Percentiles rank a stretch among this genome's conserved stretches.
Evolutionary conservation across 768 basidiomycete species (phyloP).

Genomic region (Tricholoma flavovirens): DNA sequence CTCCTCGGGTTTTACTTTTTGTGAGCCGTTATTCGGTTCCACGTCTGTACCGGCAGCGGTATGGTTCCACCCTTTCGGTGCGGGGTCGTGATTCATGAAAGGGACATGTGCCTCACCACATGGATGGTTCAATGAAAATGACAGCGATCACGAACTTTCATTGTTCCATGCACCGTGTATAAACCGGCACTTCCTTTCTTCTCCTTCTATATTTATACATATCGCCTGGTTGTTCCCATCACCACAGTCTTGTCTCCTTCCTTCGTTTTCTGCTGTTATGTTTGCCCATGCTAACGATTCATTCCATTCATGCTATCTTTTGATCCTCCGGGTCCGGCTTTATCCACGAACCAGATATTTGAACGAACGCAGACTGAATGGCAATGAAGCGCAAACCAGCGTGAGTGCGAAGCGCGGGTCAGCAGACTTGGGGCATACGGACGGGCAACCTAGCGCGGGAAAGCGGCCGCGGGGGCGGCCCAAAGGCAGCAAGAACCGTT

Average conservation of each 20-base stretch:
- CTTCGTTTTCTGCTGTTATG: slow-evolving; percentile 4
- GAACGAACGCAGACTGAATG: slow-evolving; percentile 55
- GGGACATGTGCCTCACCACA: not conserved
- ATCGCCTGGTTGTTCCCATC: not conserved
- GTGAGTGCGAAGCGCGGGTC: slow-evolving; percentile 23
- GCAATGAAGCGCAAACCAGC: slow-evolving; percentile 29
- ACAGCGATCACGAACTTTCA: slow-evolving; percentile 1
- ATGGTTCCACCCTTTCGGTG: not conserved
- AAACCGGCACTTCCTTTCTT: not conserved
- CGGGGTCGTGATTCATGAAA: not conserved
- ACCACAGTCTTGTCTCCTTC: not conserved
- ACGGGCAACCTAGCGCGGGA: slow-evolving; percentile 18
- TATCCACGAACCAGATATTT: slow-evolving; percentile 40
- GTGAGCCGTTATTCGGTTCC: not conserved
- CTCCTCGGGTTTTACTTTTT: not conserved
- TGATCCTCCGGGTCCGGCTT: not conserved
- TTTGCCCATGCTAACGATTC: slow-evolving; percentile 8
- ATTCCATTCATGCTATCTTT: not conserved
- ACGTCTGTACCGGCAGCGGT: not conserved
- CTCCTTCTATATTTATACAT: not conserved
- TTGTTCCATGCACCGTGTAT: not conserved
- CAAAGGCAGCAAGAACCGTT: slow-evolving; percentile 62
- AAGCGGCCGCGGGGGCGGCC: slow-evolving; percentile 64
- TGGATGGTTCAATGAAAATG: not conserved
- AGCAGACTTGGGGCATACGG: slow-evolving; percentile 14